Conservation (phyloP, 2,329 filamentous ascomycete species). For the Sporothrix pallida region DNA sequence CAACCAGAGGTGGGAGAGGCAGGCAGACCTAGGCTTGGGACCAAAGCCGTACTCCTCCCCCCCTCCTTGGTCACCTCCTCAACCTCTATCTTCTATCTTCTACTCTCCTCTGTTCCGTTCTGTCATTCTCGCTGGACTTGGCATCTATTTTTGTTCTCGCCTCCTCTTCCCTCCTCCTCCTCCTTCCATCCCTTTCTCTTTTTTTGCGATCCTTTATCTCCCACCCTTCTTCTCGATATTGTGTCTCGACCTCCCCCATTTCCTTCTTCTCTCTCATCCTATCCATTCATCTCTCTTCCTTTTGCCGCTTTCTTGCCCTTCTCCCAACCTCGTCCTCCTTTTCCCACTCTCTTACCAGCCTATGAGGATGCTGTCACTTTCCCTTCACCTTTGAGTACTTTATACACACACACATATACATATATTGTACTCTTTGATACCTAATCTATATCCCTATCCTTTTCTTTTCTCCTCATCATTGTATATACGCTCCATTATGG, state of each 20-base stretch:
- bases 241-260: neutral
- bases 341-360: neutral
- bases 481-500: neutral
- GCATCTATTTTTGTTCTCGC: neutral
- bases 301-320: neutral
- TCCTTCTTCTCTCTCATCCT: neutral
- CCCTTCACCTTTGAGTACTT: too few species aligned
- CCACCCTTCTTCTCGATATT: neutral
- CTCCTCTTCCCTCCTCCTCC: neutral
- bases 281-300: neutral
- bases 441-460: neutral
- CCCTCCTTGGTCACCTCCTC: neutral
- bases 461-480: neutral
- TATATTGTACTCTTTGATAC: neutral
- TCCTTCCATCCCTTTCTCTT: neutral
- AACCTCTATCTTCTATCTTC: neutral
- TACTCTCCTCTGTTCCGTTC: neutral
- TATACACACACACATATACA: too few species aligned
- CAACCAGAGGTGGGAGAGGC: neutral
- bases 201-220: neutral
- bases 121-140: neutral
- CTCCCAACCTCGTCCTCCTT: neutral
- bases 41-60: neutral
- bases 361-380: too few species aligned
- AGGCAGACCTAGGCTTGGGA: neutral